A percentile compares a stretch with the other conserved stretches of the same genome.
These are phyloP conservation scores for Moelleriella libera DNA, from an alignment of 2,329 filamentous ascomycete genomes.

Conservation along the genomic window DNA sequence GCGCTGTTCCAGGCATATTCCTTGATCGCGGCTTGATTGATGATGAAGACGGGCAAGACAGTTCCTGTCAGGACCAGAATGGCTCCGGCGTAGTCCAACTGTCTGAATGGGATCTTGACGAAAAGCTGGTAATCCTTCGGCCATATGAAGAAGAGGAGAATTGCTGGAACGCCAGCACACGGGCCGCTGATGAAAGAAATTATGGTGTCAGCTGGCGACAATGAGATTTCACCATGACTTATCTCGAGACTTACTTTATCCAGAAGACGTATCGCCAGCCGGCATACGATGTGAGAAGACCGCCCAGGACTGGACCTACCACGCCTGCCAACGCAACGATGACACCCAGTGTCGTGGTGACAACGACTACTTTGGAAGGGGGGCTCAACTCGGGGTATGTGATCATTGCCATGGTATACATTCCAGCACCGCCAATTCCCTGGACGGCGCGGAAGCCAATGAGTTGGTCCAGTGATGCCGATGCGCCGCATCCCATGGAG, in stretches of 20 bases:
- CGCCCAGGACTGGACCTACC: conserved; percentile 37
- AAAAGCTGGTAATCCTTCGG: conserved; percentile 25
- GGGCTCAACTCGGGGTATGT: conserved; percentile 37
- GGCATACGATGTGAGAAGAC: conserved; percentile 31
- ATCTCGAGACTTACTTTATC: conserved; percentile 34
- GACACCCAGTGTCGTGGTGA: conserved; percentile 33
- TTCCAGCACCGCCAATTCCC: conserved; percentile 29
- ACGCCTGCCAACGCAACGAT: conserved; percentile 35
- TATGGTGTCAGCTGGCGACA: not conserved
- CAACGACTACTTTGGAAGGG: conserved; percentile 20
- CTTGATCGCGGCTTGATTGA: conserved; percentile 8
- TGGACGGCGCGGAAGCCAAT: conserved; percentile 34
- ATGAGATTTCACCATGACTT: not conserved
- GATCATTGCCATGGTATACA: conserved; percentile 40
- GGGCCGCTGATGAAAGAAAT: conserved; percentile 25
- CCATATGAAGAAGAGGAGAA: conserved; percentile 34
- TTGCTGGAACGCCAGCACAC: conserved; percentile 28
- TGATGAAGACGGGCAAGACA: conserved; percentile 10
- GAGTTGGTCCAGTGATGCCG: conserved; percentile 22
- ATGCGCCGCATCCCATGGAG: conserved; percentile 36
- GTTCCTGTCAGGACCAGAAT: conserved; percentile 11
- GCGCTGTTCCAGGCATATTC: conserved; percentile 9
- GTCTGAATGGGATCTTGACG: conserved; percentile 26
- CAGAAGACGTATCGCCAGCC: conserved; percentile 44
- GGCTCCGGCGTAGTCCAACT: conserved; percentile 38